Conservation (phyloP, 306 rosid genomes). For the Astragalus glycyphyllos region DNA sequence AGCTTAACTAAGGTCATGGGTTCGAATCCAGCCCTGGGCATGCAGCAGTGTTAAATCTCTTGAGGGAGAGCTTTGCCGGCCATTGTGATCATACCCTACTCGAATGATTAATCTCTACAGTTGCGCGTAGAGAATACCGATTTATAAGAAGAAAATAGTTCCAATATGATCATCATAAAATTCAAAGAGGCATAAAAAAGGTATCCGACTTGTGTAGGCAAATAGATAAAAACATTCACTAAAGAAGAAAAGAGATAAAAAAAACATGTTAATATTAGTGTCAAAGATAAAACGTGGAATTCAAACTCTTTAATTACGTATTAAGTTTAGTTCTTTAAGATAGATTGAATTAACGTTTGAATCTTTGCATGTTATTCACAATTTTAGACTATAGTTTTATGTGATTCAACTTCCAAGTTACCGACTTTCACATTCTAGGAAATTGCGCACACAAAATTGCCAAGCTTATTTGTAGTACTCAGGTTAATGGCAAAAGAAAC, state of each 20-base stretch:
- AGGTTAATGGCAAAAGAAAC: not conserved
- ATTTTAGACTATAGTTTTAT: not conserved
- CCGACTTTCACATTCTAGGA: slow-evolving; percentile 14
- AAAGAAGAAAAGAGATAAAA: not conserved
- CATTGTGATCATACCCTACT: too few relatives aligned
- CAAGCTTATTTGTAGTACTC: not conserved
- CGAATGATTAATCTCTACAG: too few relatives aligned
- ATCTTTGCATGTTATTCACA: not conserved
- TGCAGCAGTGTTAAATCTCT: too few relatives aligned
- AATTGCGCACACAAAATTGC: slow-evolving; percentile 26
- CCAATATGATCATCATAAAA: too few relatives aligned
- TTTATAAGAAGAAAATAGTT: too few relatives aligned
- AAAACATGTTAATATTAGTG: not conserved
- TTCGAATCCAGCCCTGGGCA: too few relatives aligned
- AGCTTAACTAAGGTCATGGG: too few relatives aligned
- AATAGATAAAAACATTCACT: not conserved
- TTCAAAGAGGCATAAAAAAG: not conserved
- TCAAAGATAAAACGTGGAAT: not conserved
- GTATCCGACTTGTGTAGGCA: not conserved
- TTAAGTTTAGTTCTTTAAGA: not conserved
- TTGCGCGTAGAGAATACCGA: too few relatives aligned
- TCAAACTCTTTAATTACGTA: not conserved
- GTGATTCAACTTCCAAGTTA: slow-evolving; percentile 30
- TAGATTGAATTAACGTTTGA: slow-evolving; percentile 15
- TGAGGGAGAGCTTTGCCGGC: too few relatives aligned